These are phyloP conservation scores for Aureobasidium melanogenum DNA, from an alignment of 2,329 filamentous ascomycete species.

Conservation along the genomic window DNA sequence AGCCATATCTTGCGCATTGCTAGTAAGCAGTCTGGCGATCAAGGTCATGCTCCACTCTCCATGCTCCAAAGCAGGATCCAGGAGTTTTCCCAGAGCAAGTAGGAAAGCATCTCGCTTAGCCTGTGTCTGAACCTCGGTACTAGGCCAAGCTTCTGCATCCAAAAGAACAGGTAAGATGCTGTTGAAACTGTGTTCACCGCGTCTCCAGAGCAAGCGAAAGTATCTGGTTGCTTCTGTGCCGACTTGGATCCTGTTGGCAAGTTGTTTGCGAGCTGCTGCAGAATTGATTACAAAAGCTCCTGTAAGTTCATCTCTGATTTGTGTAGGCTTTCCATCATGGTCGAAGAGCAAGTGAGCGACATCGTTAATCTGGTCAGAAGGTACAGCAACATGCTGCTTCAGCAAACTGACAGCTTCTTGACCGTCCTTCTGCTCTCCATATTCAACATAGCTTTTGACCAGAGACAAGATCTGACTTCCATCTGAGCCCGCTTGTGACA, in stretches of 20 bases:
- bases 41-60: constrained; percentile 53
- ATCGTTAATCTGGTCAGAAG: constrained; percentile 29
- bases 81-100: constrained; percentile 75
- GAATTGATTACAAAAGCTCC: constrained; percentile 19
- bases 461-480: neutral
- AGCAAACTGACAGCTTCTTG: constrained; percentile 28
- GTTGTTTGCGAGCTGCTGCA: constrained; percentile 29
- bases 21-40: constrained; percentile 49
- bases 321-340: constrained; percentile 22
- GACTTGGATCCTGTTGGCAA: constrained; percentile 23
- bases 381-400: constrained; percentile 22
- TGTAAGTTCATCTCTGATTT: constrained; percentile 31
- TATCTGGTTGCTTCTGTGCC: constrained; percentile 14
- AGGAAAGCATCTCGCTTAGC: constrained; percentile 54
- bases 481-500: neutral
- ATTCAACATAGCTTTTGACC: constrained; percentile 18
- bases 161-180: constrained; percentile 34
- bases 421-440: constrained; percentile 31
- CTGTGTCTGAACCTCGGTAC: constrained; percentile 35
- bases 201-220: constrained; percentile 36
- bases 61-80: constrained; percentile 77
- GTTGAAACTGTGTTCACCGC: constrained; percentile 38
- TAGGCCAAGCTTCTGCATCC: constrained; percentile 33
- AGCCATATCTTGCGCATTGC: constrained; percentile 49
- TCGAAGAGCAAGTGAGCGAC: constrained; percentile 35